Evolutionary conservation across 2,329 filamentous ascomycete species (phyloP).

Genomic region (Anthostomella pinea): DNA sequence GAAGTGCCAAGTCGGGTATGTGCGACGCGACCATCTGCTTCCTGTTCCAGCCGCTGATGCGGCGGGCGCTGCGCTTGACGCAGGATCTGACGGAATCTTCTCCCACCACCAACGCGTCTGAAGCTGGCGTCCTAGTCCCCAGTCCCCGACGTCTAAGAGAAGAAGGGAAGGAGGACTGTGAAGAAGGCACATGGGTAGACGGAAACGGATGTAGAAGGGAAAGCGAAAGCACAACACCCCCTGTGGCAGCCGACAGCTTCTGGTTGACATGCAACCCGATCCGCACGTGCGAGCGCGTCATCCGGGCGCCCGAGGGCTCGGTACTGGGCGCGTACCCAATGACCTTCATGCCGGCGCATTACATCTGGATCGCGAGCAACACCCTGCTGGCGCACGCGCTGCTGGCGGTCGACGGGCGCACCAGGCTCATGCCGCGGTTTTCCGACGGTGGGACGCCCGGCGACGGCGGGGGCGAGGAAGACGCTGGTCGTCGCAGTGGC

Average conservation of each 20-base stretch:
- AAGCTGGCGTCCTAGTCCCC: too few relatives aligned
- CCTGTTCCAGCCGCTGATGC: conserved; percentile 28
- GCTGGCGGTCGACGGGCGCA: conserved; percentile 27
- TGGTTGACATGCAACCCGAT: conserved; percentile 28
- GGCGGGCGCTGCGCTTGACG: conserved; percentile 23
- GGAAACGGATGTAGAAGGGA: too few relatives aligned
- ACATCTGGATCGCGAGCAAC: conserved; percentile 31
- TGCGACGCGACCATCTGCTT: conserved; percentile 29
- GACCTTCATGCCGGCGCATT: conserved; percentile 31
- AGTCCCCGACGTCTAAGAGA: too few relatives aligned
- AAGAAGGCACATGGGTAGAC: too few relatives aligned
- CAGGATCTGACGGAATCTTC: too few relatives aligned
- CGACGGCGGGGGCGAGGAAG: background rate
- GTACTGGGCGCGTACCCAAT: conserved; percentile 29
- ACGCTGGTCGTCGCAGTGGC: too few relatives aligned
- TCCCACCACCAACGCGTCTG: too few relatives aligned
- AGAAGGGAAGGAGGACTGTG: too few relatives aligned
- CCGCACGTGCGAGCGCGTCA: conserved; percentile 28
- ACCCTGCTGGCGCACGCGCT: conserved; percentile 30
- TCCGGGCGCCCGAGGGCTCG: conserved; percentile 28
- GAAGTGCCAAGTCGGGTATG: conserved; percentile 32
- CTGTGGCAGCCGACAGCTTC: too few relatives aligned
- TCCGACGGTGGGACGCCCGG: conserved; percentile 1
- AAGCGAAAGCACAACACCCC: too few relatives aligned
- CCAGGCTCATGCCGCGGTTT: conserved; percentile 19